Percentiles rank a stretch among this genome's conserved stretches.
These are phyloP conservation scores for Plasmopara viticola DNA, from an alignment of 352 stramenopile genomes.

Conservation along the genomic window DNA sequence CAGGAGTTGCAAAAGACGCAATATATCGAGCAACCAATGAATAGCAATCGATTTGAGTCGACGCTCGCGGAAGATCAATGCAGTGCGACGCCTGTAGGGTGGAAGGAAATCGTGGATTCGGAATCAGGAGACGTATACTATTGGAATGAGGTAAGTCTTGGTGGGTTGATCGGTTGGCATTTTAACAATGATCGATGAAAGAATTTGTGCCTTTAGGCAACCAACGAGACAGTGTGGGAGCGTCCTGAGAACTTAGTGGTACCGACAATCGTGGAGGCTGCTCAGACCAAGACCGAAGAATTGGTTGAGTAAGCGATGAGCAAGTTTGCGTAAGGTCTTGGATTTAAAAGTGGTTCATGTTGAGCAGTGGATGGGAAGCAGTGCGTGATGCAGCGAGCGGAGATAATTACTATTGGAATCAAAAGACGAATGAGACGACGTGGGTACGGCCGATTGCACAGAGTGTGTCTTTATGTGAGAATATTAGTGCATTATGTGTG, in stretches of 20 bases:
- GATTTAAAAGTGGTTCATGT: constrained; percentile 1
- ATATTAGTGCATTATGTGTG: not conserved
- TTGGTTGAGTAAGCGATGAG: constrained; percentile 14
- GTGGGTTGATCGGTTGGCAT: not conserved
- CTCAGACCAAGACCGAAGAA: constrained; percentile 7
- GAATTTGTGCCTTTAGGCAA: constrained; percentile 30
- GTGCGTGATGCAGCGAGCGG: constrained; percentile 48
- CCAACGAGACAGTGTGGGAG: constrained; percentile 76
- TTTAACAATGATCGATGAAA: constrained; percentile 4
- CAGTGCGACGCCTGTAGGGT: constrained; percentile 34
- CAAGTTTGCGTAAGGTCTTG: not conserved
- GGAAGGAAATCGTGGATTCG: constrained; percentile 48
- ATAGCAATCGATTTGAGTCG: constrained; percentile 13
- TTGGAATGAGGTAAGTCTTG: constrained; percentile 61
- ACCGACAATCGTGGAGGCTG: constrained; percentile 2
- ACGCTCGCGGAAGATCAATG: constrained; percentile 6
- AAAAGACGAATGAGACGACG: constrained; percentile 62
- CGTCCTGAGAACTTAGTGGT: constrained; percentile 20
- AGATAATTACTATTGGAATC: constrained; percentile 72
- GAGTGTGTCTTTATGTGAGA: constrained; percentile 50
- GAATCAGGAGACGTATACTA: constrained; percentile 59
- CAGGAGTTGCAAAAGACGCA: constrained; percentile 37
- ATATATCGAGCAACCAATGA: constrained; percentile 10
- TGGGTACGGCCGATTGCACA: constrained; percentile 47
- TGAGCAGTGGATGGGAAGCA: constrained; percentile 54